Evolutionary conservation across 2,329 filamentous ascomycete genomes (phyloP).

Genomic region (Akanthomyces dipterigenus): DNA sequence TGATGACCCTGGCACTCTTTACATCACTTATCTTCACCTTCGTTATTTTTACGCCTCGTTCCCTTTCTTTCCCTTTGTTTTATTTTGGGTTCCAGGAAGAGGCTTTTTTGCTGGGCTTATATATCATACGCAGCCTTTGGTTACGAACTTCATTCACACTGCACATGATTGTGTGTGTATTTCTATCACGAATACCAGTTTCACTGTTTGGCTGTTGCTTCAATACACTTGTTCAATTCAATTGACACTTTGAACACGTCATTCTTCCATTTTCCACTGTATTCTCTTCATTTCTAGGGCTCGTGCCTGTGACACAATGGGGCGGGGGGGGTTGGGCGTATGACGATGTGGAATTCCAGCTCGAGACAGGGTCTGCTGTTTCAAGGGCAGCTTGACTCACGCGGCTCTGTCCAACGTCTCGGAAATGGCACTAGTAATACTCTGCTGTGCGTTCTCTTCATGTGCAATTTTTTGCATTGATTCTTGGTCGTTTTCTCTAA

Average conservation of each 20-base stretch:
- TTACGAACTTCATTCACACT: slow-evolving; percentile 6
- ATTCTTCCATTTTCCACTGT: not conserved
- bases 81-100: not conserved
- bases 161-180: slow-evolving; percentile 5
- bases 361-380: slow-evolving; percentile 1
- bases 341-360: not conserved
- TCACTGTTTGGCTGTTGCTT: slow-evolving; percentile 11
- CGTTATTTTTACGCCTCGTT: not conserved
- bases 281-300: not conserved
- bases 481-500: not conserved
- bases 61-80: not conserved
- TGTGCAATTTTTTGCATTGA: not conserved
- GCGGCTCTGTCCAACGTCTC: not conserved
- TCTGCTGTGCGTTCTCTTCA: not conserved
- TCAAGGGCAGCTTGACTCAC: slow-evolving; percentile 1
- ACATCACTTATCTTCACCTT: not conserved
- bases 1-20: slow-evolving; percentile 1
- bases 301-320: not conserved
- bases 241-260: not conserved
- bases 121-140: slow-evolving; percentile 4
- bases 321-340: not conserved
- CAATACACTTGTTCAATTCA: not conserved
- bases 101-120: slow-evolving; percentile 2
- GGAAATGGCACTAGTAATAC: not conserved
- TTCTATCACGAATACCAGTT: slow-evolving; percentile 12